These are phyloP conservation scores for Clitopilus passeckerianus DNA, from an alignment of 768 basidiomycete genomes.

Conservation along the genomic window DNA sequence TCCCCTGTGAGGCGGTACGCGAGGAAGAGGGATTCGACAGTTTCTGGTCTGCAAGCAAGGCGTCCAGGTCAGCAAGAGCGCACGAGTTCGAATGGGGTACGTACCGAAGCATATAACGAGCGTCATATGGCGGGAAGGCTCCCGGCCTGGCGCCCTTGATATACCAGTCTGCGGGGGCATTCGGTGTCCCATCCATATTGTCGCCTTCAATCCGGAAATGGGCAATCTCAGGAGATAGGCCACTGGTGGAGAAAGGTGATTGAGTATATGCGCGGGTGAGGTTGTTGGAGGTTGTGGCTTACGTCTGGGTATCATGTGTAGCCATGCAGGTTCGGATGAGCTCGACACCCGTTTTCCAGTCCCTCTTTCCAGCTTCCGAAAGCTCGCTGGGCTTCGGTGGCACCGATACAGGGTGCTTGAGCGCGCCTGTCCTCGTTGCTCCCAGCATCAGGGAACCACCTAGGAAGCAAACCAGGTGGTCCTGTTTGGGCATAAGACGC, in stretches of 20 bases:
- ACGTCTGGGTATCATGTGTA: slow-evolving; percentile 84
- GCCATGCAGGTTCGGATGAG: slow-evolving; percentile 86
- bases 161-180: slow-evolving; percentile 75
- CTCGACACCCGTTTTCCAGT: slow-evolving; percentile 79
- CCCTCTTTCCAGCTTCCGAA: slow-evolving; percentile 56
- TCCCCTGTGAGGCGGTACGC: slow-evolving; percentile 91
- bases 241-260: slow-evolving; percentile 34
- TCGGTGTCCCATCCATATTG: slow-evolving; percentile 35
- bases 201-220: slow-evolving; percentile 73
- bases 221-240: slow-evolving; percentile 85
- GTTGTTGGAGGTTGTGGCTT: slow-evolving; percentile 16
- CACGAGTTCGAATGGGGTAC: slow-evolving; percentile 12
- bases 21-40: slow-evolving; percentile 89
- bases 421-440: slow-evolving; percentile 63
- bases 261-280: not conserved
- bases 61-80: not conserved
- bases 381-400: slow-evolving; percentile 66
- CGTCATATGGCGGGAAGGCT: slow-evolving; percentile 62
- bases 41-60: slow-evolving; percentile 65
- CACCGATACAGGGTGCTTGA: slow-evolving; percentile 49
- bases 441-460: slow-evolving; percentile 91
- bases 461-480: slow-evolving; percentile 94
- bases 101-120: slow-evolving; percentile 87
- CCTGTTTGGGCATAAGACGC: slow-evolving; percentile 83
- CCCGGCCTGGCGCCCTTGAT: slow-evolving; percentile 72